Percentiles rank a stretch among this genome's conserved stretches.
phyloP scores from a whole-genome alignment of 805 yeast species.

The Candida montana region DNA sequence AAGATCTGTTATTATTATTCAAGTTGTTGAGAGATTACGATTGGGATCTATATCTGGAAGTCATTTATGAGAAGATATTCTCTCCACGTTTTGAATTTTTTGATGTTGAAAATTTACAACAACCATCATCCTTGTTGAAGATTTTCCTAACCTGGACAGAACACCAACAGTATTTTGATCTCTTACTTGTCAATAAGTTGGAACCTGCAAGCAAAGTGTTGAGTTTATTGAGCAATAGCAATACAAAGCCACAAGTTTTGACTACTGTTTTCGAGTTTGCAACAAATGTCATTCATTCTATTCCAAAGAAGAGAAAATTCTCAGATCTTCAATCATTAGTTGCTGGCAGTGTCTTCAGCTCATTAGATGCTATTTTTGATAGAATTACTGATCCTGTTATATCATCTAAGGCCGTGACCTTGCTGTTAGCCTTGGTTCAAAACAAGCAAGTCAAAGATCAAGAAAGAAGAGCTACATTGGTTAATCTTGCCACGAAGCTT shows the following conservation, averaged over 20 bases:
- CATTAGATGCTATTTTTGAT: constrained; percentile 45
- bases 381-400: constrained; percentile 36
- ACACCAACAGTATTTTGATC: constrained; percentile 38
- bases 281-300: constrained; percentile 38
- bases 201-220: constrained; percentile 53
- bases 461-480: constrained; percentile 45
- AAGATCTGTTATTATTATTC: constrained; percentile 54
- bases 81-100: constrained; percentile 63
- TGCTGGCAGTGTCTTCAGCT: constrained; percentile 49
- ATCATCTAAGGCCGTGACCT: constrained; percentile 45
- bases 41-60: constrained; percentile 51
- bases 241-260: constrained; percentile 66
- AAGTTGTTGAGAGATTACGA: constrained; percentile 44
- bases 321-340: constrained; percentile 47
- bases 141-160: constrained; percentile 58
- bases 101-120: constrained; percentile 74
- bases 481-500: constrained; percentile 53
- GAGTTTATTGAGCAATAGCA: constrained; percentile 43
- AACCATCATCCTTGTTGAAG: constrained; percentile 71
- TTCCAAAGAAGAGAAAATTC: constrained; percentile 38
- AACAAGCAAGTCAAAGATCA: constrained; percentile 53
- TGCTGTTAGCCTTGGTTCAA: constrained; percentile 47
- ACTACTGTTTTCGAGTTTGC: constrained; percentile 50
- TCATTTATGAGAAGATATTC: constrained; percentile 50
- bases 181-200: constrained; percentile 51